Base-by-base conservation (phyloP, 768 basidiomycete species). In the Kwoniella sp. region DNA sequence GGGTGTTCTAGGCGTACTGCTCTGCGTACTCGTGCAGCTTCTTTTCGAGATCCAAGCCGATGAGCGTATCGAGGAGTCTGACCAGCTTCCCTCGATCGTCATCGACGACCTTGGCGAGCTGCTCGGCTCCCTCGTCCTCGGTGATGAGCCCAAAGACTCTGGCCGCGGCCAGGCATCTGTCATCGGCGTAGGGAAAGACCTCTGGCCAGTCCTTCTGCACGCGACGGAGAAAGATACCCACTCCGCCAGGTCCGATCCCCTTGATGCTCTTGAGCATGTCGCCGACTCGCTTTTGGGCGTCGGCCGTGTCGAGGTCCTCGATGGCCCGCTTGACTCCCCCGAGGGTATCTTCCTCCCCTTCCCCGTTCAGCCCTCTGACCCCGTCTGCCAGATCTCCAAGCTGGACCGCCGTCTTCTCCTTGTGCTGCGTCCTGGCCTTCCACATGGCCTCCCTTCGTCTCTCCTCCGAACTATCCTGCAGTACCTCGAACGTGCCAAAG, bases 131-230 rank as follows among this genome's bases (percentile, higher is more conserved):
- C 2, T 41, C 54, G 3, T 37, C 45, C 14, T 53, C 58, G 15
- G 43, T 44, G 17, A 68, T 40, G 10, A 68, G 26, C 0, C 64
- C 64, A 22, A 70, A 51, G 15, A 20, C 22, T 39, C 31, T 56
- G 11, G 65, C 69, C 11, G 60, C 63, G 19, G 31, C 31, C 4
- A 67, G 27, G 40, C 58, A 47, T 43, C 56, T 56, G 3, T 67
- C 59, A 53, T 70, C 69, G 5, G 57, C 59, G 46, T 54, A 70
- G 0, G 69, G 69, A 46, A 53, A 70, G 1, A 70, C 62, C 44
- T 70, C 69, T 11, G 57, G 33, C 69, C 69, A 70, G 25, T 70
- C 57, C 1, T 27, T 50, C 31, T 70, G 69, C 15, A 65, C 59
- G 25, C 66, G 37, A 11, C 69, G 46, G 4, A 71, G 29, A 37